These are phyloP conservation scores for Penicillium sp. DNA, from an alignment of 2,329 filamentous ascomycete genomes.

Conservation along the genomic window DNA sequence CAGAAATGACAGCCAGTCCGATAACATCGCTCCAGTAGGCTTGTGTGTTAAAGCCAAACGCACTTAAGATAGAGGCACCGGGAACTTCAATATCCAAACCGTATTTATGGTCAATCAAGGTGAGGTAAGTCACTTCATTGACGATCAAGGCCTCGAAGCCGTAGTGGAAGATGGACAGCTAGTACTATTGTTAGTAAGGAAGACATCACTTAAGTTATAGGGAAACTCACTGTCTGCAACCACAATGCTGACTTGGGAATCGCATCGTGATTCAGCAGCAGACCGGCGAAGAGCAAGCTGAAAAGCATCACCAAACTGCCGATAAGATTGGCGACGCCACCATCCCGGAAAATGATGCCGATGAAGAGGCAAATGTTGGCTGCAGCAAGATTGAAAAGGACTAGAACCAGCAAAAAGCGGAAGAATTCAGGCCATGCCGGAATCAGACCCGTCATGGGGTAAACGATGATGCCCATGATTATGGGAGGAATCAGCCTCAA, in stretches of 20 bases:
- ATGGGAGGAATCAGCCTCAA: constrained; percentile 89
- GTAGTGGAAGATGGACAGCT: constrained; percentile 95
- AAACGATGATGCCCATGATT: constrained; percentile 89
- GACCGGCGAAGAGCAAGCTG: constrained; percentile 84
- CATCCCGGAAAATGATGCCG: constrained; percentile 86
- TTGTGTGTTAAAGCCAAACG: constrained; percentile 84
- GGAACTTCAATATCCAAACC: constrained; percentile 94
- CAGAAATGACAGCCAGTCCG: constrained; percentile 72
- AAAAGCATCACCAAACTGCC: constrained; percentile 96
- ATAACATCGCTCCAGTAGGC: constrained; percentile 78
- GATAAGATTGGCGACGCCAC: constrained; percentile 82
- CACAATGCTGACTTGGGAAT: constrained; percentile 78
- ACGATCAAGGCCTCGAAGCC: constrained; percentile 94
- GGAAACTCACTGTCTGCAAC: constrained; percentile 64
- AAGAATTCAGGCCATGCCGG: constrained; percentile 75
- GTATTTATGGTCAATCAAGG: constrained; percentile 86
- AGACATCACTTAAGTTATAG: background rate
- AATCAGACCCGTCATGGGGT: constrained; percentile 92
- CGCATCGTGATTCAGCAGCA: constrained; percentile 87
- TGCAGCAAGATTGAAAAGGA: constrained; percentile 91
- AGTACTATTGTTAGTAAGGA: constrained; percentile 22
- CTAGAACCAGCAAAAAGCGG: constrained; percentile 81
- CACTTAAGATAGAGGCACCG: constrained; percentile 83
- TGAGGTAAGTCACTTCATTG: constrained; percentile 86
- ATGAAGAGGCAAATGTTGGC: constrained; percentile 92